phyloP scores from a whole-genome alignment of 805 yeast genomes.

The Yarrowia alimentaria region DNA sequence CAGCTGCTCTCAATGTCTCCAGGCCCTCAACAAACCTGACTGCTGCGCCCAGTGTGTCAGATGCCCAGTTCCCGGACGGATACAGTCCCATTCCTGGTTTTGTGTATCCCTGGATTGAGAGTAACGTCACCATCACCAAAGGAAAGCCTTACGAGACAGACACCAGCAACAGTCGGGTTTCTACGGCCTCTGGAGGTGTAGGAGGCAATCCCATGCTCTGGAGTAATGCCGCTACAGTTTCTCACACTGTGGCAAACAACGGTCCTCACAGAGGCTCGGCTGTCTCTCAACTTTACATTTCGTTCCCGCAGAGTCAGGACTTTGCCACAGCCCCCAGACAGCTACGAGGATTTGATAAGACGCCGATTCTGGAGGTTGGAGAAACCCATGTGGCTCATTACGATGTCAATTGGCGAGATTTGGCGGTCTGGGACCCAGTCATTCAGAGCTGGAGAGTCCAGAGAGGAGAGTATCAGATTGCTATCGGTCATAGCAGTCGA shows the following conservation, averaged over 20 bases:
- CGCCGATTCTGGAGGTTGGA: slow-evolving; percentile 49
- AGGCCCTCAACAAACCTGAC: slow-evolving; percentile 35
- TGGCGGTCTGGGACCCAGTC: slow-evolving; percentile 55
- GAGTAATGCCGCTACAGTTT: slow-evolving; percentile 50
- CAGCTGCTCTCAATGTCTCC: not conserved
- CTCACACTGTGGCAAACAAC: slow-evolving; percentile 48
- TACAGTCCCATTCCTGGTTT: slow-evolving; percentile 54
- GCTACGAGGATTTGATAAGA: slow-evolving; percentile 57
- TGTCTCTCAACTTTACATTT: slow-evolving; percentile 55
- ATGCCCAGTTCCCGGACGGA: slow-evolving; percentile 51
- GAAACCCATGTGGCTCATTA: slow-evolving; percentile 43
- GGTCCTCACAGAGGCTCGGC: slow-evolving; percentile 49
- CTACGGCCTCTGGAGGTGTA: slow-evolving; percentile 50
- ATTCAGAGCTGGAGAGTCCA: slow-evolving; percentile 61
- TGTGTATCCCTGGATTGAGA: slow-evolving; percentile 47
- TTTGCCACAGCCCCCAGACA: slow-evolving; percentile 51
- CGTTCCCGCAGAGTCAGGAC: slow-evolving; percentile 45
- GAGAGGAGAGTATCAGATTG: too few relatives aligned
- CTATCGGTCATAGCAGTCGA: too few relatives aligned
- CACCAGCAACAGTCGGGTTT: too few relatives aligned
- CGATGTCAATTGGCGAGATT: slow-evolving; percentile 51
- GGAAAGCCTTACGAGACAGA: slow-evolving; percentile 29
- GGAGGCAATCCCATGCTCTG: slow-evolving; percentile 64
- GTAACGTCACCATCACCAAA: not conserved
- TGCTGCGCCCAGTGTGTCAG: slow-evolving; percentile 49